These are phyloP conservation scores for Tephrocybe sp. DNA, from an alignment of 768 basidiomycete species.

Conservation along the genomic window DNA sequence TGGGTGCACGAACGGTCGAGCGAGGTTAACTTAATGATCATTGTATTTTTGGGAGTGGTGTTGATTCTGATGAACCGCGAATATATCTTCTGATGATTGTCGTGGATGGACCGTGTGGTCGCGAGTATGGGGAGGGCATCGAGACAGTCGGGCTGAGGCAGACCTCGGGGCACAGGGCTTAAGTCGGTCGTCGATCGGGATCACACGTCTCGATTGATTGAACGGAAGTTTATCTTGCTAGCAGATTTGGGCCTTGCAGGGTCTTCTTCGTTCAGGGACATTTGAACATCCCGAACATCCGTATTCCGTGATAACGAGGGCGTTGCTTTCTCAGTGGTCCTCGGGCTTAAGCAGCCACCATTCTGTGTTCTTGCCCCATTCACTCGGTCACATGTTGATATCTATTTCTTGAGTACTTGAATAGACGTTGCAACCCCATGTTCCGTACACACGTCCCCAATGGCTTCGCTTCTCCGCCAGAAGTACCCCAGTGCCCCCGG, in stretches of 20 bases:
- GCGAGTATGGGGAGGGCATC: too few relatives aligned
- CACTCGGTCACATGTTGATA: conserved; percentile 6
- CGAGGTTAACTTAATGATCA: conserved; percentile 13
- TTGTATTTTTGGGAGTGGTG: conserved; percentile 5
- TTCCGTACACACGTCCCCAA: neutral
- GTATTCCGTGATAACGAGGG: neutral
- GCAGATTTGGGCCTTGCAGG: neutral
- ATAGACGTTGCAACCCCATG: neutral
- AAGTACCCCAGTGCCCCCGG: neutral
- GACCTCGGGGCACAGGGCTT: neutral
- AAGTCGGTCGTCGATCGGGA: too few relatives aligned
- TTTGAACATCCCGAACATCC: neutral
- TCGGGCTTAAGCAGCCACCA: neutral
- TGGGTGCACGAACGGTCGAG: conserved; percentile 24
- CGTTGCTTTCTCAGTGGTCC: neutral
- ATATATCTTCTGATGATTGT: neutral
- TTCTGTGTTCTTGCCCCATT: neutral
- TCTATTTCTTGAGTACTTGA: conserved; percentile 4
- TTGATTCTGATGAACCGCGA: conserved; percentile 6
- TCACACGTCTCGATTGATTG: conserved; percentile 16
- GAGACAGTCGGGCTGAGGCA: neutral
- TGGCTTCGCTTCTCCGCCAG: neutral
- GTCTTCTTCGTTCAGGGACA: neutral
- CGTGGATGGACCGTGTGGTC: neutral
- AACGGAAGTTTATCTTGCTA: conserved; percentile 5